Percentiles rank a stretch among this genome's conserved stretches.
Conservation (phyloP, 2,329 filamentous ascomycete genomes). For the Seiridium unicorne region DNA sequence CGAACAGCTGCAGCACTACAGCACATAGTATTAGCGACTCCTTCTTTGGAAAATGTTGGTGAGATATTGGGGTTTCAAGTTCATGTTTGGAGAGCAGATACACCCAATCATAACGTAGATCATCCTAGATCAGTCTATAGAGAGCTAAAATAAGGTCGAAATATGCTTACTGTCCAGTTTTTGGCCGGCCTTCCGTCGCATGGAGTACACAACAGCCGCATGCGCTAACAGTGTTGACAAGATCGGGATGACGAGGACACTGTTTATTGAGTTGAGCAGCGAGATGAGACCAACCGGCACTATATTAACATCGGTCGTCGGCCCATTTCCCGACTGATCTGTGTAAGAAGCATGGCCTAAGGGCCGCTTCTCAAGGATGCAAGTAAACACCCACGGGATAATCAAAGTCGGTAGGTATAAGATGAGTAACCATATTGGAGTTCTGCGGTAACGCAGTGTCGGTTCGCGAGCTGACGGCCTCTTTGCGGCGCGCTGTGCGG, state of each 20-base stretch:
- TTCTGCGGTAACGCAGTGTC: slow-evolving; percentile 9
- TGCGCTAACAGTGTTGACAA: slow-evolving; percentile 13
- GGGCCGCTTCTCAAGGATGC: slow-evolving; percentile 9
- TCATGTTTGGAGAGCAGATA: no score
- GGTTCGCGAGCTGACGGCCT: background rate
- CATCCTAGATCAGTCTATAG: no score
- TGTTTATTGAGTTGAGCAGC: slow-evolving; percentile 13
- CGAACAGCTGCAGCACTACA: slow-evolving; percentile 16
- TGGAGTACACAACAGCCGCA: slow-evolving; percentile 17
- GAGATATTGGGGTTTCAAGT: no score
- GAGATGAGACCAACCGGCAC: slow-evolving; percentile 9
- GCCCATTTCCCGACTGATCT: background rate
- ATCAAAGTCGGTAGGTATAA: slow-evolving; percentile 14
- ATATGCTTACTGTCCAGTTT: slow-evolving; percentile 6
- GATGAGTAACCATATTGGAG: slow-evolving; percentile 4
- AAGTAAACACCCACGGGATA: slow-evolving; percentile 13
- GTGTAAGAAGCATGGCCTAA: background rate
- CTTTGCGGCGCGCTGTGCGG: background rate
- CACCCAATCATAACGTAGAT: no score
- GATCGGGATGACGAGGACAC: slow-evolving; percentile 15
- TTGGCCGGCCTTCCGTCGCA: slow-evolving; percentile 13
- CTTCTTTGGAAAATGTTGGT: no score
- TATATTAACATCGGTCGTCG: slow-evolving; percentile 6
- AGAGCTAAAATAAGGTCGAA: no score
- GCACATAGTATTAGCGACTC: no score